phyloP scores from a whole-genome alignment of 805 yeast species.

The Yamadazyma phyllophila region DNA sequence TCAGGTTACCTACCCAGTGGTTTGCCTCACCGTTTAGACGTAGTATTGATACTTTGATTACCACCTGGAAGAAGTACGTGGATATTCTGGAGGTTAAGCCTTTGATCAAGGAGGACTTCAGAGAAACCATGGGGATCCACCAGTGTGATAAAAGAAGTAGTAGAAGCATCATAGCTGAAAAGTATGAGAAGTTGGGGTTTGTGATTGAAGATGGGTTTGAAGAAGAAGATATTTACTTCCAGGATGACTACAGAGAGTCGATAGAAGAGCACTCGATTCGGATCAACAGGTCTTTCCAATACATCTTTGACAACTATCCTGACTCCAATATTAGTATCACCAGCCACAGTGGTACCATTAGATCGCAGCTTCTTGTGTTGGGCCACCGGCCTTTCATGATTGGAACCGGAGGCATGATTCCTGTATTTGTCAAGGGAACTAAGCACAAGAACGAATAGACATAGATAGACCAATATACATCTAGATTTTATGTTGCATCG shows the following conservation, averaged over 20 bases:
- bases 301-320: constrained; percentile 25
- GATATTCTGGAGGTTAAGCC: constrained; percentile 28
- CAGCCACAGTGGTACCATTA: constrained; percentile 50
- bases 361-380: constrained; percentile 46
- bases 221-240: constrained; percentile 46
- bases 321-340: constrained; percentile 42
- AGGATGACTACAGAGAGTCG: constrained; percentile 38
- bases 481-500: no score
- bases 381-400: constrained; percentile 48
- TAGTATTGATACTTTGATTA: constrained; percentile 46
- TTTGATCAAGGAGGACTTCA: constrained; percentile 42
- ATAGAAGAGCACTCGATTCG: constrained; percentile 41
- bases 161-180: constrained; percentile 32
- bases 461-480: no score
- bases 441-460: constrained; percentile 3
- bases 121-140: constrained; percentile 52
- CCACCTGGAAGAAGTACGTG: constrained; percentile 43
- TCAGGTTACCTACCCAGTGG: constrained; percentile 39
- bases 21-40: constrained; percentile 53
- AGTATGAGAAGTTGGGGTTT: constrained; percentile 39
- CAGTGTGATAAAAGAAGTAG: constrained; percentile 48
- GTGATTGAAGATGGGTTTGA: constrained; percentile 42
- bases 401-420: constrained; percentile 57
- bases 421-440: constrained; percentile 48
- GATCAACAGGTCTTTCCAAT: constrained; percentile 34